Evolutionary conservation across 192 early-diverging fungal species (phyloP), one percentile per base, ranked within the genome.

Genomic region (Gamsiella multidivaricata): DNA sequence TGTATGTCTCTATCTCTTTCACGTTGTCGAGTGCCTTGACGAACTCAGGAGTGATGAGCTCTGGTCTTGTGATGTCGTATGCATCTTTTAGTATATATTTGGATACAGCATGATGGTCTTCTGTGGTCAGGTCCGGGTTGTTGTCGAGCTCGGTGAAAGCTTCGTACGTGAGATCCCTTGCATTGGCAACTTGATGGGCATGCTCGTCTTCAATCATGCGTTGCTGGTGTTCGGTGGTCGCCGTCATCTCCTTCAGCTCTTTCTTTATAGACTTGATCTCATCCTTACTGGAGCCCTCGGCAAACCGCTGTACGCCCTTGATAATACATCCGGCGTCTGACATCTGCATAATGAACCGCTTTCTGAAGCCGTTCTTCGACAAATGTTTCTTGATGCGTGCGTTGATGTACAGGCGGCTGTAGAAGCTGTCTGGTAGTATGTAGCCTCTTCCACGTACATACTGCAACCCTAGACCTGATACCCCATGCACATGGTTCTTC

Each of bases 301-400:
- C 22, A 46, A 43, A 28, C 22, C 28, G 25, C 9, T 28, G 11
- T 18, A 20, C 28, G 28, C 57, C 41, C 46, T 5, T 41, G 26
- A 60, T 25, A 60, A 25, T 60, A 20, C 60, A 62, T 47, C 60
- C 60, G 34, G 45, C 59, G 17, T 61, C n/a, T n/a, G n/a, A n/a
- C n/a, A n/a, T n/a, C 33, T 25, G 43, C 43, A 49, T 23, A 61
- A 61, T 61, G n/a, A 61, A 28, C 18, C 59, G 59, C 31, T 12
- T 14, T 22, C 26, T 29, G 49, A 61, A 61, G 28, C 23, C 59
- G 22, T 61, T 61, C 31, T 3, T 28, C 5, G 59, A 49, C 11
- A 61, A 29, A 23, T 61, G 7, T 29, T 61, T 61, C 32, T 61
- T 61, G 42, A 25, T 25, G 5, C 8, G 12, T 25, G 26, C 31